Base-by-base conservation (phyloP, 352 stramenopile species). In the Peronosclerospora sorghi region DNA sequence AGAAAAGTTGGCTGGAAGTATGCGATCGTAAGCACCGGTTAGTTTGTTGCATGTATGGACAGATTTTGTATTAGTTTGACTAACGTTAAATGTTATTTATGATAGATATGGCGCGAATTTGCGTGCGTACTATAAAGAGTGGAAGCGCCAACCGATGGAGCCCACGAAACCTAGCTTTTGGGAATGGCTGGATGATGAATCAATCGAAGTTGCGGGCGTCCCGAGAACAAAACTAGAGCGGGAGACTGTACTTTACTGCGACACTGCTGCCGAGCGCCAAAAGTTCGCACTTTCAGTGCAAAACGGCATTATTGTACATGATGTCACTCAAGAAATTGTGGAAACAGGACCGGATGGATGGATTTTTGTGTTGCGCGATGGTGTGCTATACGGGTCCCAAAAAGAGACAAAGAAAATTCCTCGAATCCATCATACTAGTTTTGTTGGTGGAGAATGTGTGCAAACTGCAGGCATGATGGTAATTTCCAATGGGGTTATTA, bases 381-480 rank as follows among this genome's bases (percentile, higher is more conserved):
- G 89, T 39, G 79, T 91, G 9, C 62, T 98, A 10, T 98, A 97
- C 65, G 93, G 86, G 18, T 79, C 79, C 0, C 77, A 95, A 51
- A 98, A 98, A 46, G 86, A 96, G 44, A 97, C 89, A 30, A 87
- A 86, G 53, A 86, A 91, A 43, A 83, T 82, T 41, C 82, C 92
- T 43, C 85, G 95, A 35, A 98, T 98, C 54, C 95, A 98, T 57
- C 95, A 98, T 63, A 97, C 91, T 9, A 97, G 90, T 41, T 98
- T 98, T 54, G 97, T 98, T 39, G 90, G 78, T 14, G 94, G 95
- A 24, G 96, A 97, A 51, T 96, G 90, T 48, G 94, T 98, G 23
- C 85, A 97, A 57, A 95, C 94, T 7, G 95, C 95, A 21, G 95
- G 95, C 13, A 97, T 98, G 68, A 94, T 98, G 61, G 95, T 97